Evolutionary conservation across 2,329 filamentous ascomycete species (phyloP), one percentile per base, ranked within the genome.

Genomic region (Huntiella savannae): DNA sequence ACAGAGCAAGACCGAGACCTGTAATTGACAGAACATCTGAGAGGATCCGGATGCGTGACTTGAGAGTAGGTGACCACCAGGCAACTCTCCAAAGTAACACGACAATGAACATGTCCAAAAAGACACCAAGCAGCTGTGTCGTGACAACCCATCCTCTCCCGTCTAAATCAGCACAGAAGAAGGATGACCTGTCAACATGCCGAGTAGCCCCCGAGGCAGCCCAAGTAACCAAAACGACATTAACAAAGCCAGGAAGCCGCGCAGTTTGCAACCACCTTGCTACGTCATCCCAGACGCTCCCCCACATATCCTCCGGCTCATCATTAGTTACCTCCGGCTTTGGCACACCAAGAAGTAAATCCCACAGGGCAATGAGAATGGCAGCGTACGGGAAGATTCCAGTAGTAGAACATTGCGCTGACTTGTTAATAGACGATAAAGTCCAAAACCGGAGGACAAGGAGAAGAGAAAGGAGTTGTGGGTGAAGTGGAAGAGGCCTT

Each of bases 61-160:
- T 68, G 4, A 66, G 64, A 0, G 67, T 70, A 36, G 65, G 62
- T 1, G 66, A 59, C 68, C 70, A 72, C 10, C 64, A 63, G 4
- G 75, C 55, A 3, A 71, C 59, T 33, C 69, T 64, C 70, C 71
- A 74, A 2, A 63, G 49, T 7, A 70, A 55, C n/a, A 70, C 54
- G 15, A 68, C 53, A 44, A 72, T 65, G 35, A 57, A 47, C 5
- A 64, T 62, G 52, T 75, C 70, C 4, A 70, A 57, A 16, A 63
- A 49, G 13, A 73, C 54, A 0, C 67, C 66, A 1, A 62, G 13
- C 41, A 63, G 50, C 50, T 73, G 71, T 5, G 67, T 52, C n/a
- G 59, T 50, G 1, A 66, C 51, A 1, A 65, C 57, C 13, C 55
- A 55, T 4, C 56, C 53, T 3, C 56, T 56, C 43, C 58, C 62